phyloP scores from a whole-genome alignment of 139 green algal species.

The Volvox reticuliferus region DNA sequence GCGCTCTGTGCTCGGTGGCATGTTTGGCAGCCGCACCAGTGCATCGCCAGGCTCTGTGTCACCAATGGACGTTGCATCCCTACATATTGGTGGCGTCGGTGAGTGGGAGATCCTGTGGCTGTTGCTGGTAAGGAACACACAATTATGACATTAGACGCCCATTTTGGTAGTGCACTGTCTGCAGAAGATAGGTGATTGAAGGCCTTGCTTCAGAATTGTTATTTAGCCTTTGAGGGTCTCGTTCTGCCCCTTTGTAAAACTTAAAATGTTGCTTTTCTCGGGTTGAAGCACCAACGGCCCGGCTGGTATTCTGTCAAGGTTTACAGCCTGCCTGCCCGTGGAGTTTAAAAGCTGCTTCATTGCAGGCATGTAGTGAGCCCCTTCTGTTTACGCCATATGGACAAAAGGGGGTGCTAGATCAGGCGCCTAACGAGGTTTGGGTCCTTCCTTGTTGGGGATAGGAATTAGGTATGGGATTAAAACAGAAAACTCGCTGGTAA shows the following conservation, averaged over 20 bases:
- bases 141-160: not conserved
- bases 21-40: constrained; percentile 56
- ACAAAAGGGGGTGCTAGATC: too few relatives aligned
- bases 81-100: constrained; percentile 87
- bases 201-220: not conserved
- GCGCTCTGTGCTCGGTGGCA: constrained; percentile 63
- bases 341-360: too few relatives aligned
- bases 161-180: not conserved
- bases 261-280: not conserved
- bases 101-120: constrained; percentile 4
- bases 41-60: constrained; percentile 38
- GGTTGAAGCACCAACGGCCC: too few relatives aligned
- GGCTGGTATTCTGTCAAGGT: too few relatives aligned
- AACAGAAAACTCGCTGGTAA: too few relatives aligned
- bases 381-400: too few relatives aligned
- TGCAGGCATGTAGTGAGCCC: too few relatives aligned
- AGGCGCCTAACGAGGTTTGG: too few relatives aligned
- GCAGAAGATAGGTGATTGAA: not conserved
- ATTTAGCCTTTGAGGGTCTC: not conserved
- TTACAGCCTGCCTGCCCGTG: too few relatives aligned
- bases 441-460: too few relatives aligned
- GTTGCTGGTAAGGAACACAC: not conserved
- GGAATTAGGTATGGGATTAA: too few relatives aligned
- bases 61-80: constrained; percentile 76
- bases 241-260: not conserved